These are phyloP conservation scores for Mychonastes homosphaera DNA, from an alignment of 139 green algal species.

Conservation along the genomic window DNA sequence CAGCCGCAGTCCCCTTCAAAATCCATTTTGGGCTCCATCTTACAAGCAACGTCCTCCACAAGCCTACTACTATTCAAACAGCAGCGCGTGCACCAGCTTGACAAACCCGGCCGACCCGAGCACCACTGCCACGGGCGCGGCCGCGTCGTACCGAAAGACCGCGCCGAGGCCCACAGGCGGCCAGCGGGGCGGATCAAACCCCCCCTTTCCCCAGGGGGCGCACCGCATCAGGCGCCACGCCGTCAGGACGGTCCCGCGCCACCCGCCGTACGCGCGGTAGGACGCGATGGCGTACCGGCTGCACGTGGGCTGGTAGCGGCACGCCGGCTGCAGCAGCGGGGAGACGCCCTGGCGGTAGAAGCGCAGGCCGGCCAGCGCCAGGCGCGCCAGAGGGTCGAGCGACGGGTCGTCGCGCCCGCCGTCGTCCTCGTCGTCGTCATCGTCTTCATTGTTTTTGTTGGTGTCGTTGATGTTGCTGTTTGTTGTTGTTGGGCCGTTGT, in stretches of 20 bases:
- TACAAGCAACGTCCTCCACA: no score
- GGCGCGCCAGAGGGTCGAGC: conserved; percentile 4
- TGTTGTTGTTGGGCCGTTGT: no score
- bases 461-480: not conserved
- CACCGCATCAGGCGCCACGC: conserved; percentile 68
- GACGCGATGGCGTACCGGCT: conserved; percentile 39
- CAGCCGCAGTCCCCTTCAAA: no score
- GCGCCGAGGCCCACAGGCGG: conserved; percentile 30
- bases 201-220: conserved; percentile 41
- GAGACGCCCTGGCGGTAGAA: conserved; percentile 67
- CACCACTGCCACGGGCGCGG: conserved; percentile 13
- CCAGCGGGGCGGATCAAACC: conserved; percentile 41
- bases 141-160: conserved; percentile 11
- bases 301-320: conserved; percentile 73
- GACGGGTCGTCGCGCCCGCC: not conserved
- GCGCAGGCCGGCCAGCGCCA: conserved; percentile 41
- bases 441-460: not conserved
- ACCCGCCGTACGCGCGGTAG: conserved; percentile 35
- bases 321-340: conserved; percentile 57
- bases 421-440: not conserved
- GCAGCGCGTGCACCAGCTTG: conserved; percentile 9
- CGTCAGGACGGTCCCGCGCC: conserved; percentile 57
- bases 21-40: no score
- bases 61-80: conserved; percentile 22
- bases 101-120: conserved; percentile 5